These are phyloP conservation scores for Leccinum aurantiacum DNA, from an alignment of 768 basidiomycete species.

Conservation along the genomic window DNA sequence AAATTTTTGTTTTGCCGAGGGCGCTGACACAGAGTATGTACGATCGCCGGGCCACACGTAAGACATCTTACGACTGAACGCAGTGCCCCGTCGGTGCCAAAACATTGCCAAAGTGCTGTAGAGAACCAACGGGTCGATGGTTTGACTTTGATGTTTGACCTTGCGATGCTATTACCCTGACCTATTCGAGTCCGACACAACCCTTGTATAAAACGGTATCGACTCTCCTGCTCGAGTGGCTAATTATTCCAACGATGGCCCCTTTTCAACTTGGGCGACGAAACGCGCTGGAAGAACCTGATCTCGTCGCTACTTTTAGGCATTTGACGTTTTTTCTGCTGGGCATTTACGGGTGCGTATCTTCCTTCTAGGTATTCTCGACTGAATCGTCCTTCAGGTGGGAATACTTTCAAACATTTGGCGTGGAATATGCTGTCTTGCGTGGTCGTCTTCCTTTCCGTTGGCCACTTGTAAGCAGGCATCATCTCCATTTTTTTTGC, in stretches of 20 bases:
- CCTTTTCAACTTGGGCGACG: constrained; percentile 13
- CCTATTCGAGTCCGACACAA: not conserved
- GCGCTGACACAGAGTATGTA: not conserved
- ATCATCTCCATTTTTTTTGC: not conserved
- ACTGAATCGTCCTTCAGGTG: constrained; percentile 16
- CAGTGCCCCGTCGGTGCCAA: not conserved
- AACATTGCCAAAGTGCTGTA: not conserved
- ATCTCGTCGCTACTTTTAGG: not conserved
- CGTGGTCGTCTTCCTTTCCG: constrained; percentile 21
- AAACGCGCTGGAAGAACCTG: constrained; percentile 10
- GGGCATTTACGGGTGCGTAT: constrained; percentile 21
- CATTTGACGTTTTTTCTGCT: constrained; percentile 14
- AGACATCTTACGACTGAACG: not conserved
- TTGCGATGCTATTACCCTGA: not conserved
- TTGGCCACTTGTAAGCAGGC: constrained; percentile 25
- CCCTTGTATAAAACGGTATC: not conserved
- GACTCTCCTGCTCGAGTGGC: not conserved
- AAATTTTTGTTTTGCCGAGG: not conserved
- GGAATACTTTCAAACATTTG: constrained; percentile 22
- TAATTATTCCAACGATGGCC: constrained; percentile 12
- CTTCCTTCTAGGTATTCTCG: not conserved
- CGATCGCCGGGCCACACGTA: not conserved
- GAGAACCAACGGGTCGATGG: not conserved
- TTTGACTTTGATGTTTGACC: not conserved
- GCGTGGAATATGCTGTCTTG: constrained; percentile 25